Conservation (phyloP, 2,329 filamentous ascomycete species). For the Mycosphaerella sp. region DNA sequence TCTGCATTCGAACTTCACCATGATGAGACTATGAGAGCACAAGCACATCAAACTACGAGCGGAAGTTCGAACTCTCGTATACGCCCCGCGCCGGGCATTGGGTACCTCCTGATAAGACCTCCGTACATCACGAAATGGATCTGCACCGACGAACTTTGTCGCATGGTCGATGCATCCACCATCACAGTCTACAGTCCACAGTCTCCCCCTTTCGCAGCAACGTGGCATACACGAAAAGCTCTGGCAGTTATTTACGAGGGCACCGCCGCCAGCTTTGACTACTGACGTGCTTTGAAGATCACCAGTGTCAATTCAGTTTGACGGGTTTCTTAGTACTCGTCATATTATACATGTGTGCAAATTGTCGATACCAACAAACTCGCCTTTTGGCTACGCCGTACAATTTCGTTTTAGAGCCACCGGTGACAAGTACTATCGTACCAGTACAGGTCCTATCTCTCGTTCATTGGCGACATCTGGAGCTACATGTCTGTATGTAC, state of each 20-base stretch:
- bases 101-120: background rate
- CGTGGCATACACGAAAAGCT: too few relatives aligned
- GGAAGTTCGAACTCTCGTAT: constrained; percentile 3
- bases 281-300: background rate
- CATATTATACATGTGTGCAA: background rate
- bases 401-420: too few relatives aligned
- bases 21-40: too few relatives aligned
- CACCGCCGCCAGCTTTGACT: background rate
- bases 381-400: too few relatives aligned
- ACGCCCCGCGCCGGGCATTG: background rate
- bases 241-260: background rate
- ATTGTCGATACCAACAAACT: too few relatives aligned
- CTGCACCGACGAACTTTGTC: constrained; percentile 9
- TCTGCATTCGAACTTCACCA: too few relatives aligned
- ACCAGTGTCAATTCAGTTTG: background rate
- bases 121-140: background rate
- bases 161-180: background rate
- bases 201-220: too few relatives aligned
- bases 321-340: background rate
- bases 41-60: too few relatives aligned
- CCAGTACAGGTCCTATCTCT: too few relatives aligned
- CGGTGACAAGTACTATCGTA: too few relatives aligned
- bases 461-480: too few relatives aligned
- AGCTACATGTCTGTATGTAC: too few relatives aligned
- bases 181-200: constrained; percentile 5